Base-by-base conservation (phyloP, 192 early-diverging fungal species). In the Geranomyces variabilis region DNA sequence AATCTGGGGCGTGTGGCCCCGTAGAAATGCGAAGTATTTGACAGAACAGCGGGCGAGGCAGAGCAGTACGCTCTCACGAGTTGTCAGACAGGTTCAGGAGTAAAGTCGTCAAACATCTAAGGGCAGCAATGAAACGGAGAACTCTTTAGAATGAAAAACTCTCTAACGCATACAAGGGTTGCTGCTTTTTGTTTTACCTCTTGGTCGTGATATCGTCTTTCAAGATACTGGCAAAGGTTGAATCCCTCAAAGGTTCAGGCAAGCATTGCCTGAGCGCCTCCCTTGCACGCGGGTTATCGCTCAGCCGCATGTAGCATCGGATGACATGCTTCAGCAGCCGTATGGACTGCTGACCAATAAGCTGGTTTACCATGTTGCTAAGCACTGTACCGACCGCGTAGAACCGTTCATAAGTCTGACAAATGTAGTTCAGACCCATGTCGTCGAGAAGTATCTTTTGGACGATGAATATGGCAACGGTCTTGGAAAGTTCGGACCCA, bases 381-480 rank as follows among this genome's bases (percentile, higher is more conserved):
- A 99, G 85, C 2, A 97, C 94, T 7, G 93, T 94, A n/a, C 90
- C 89, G 8, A 99, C 95, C 48, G 96, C 96, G 70, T 93, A 94
- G 77, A 99, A 93, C 7, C 96, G 88, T 51, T 94, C 92, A 62
- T 93, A 93, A 17, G 92, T 94, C 71, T 93, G 92, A 74, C 93
- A 94, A 59, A 94, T 93, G 74, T 94, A 94, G 57, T 80, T 81
- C 53, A 99, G 84, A 0, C 96, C 96, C 69, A 92, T 90, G 30
- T 97, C 95, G 77, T 97, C 95, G 47, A 93, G 78, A 28, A 99
- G 86, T 30, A 99, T 97, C 69, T 96, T 94, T 79, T 99, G 96
- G 44, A 99, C 94, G 68, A 99, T 96, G 80, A 99, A 97, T 28
- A 96, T 99, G n/a, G 96, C 96, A 41, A 99, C 96, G 31, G 94